Conservation (phyloP, 371 early-diverging fungal species). For the Mycotypha africana region DNA sequence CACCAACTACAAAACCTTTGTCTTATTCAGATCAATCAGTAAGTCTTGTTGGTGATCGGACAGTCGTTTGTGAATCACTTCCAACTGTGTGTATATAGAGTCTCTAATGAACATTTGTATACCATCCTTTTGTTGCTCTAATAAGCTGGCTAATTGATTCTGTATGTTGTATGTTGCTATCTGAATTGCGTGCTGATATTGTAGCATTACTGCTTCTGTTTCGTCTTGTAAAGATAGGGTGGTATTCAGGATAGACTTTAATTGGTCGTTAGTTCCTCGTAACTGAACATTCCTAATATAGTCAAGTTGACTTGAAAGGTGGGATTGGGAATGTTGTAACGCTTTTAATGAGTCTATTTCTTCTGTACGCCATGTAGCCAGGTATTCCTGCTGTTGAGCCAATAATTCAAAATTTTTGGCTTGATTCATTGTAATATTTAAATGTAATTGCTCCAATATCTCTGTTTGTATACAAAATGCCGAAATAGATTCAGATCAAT, state of each 20-base stretch:
- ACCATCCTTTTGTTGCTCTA: no score
- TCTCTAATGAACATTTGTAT: no score
- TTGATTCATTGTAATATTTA: slow-evolving; percentile 15
- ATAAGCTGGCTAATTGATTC: no score
- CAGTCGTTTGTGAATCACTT: no score
- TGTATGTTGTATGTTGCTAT: no score
- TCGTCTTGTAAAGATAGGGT: slow-evolving; percentile 2
- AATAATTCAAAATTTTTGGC: slow-evolving; percentile 14
- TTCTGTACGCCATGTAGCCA: slow-evolving; percentile 16
- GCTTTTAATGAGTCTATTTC: slow-evolving; percentile 7
- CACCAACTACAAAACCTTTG: no score
- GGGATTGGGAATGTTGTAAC: slow-evolving; percentile 5
- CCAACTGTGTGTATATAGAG: no score
- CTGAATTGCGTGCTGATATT: no score
- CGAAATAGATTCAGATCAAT: no score
- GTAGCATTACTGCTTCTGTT: neutral
- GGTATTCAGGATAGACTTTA: slow-evolving; percentile 3
- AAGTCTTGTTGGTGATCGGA: no score
- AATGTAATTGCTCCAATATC: slow-evolving; percentile 8
- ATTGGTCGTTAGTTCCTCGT: neutral
- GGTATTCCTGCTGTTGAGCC: slow-evolving; percentile 6
- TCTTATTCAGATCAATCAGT: no score
- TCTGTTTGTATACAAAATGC: slow-evolving; percentile 2
- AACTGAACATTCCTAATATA: neutral
- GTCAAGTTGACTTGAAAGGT: slow-evolving; percentile 4